Conservation (phyloP, 2,329 filamentous ascomycete species). For the Westerdykella aurantiaca region DNA sequence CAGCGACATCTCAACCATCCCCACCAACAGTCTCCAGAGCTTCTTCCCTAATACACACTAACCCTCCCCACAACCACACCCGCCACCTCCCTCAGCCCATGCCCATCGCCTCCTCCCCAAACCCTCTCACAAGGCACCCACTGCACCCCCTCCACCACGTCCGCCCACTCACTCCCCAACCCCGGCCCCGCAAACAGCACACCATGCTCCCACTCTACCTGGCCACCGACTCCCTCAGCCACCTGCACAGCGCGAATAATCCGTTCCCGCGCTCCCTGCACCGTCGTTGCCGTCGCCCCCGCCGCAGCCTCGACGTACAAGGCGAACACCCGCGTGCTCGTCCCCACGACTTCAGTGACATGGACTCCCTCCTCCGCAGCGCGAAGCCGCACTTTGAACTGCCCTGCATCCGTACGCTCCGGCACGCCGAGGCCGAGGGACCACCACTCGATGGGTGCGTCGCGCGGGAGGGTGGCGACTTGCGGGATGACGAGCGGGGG, state of each 20-base stretch:
- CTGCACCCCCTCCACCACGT: conserved; percentile 13
- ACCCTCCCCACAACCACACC: conserved; percentile 23
- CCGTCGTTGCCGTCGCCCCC: conserved; percentile 11
- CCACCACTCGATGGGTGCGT: conserved; percentile 78
- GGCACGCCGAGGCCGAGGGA: conserved; percentile 53
- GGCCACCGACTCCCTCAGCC: conserved; percentile 1
- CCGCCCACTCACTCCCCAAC: conserved; percentile 4
- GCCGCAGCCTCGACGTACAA: background rate
- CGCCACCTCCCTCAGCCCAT: conserved; percentile 16
- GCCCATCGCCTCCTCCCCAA: conserved; percentile 13
- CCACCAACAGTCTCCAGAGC: conserved; percentile 16
- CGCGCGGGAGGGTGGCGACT: conserved; percentile 69
- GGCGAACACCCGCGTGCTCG: conserved; percentile 8
- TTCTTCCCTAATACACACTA: too few relatives aligned
- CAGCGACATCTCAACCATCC: too few relatives aligned
- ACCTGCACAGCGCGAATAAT: background rate
- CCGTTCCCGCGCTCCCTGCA: too few relatives aligned
- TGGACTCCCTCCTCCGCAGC: background rate
- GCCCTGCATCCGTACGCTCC: background rate
- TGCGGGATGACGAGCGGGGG: conserved; percentile 71
- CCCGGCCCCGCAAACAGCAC: conserved; percentile 19
- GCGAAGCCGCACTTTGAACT: background rate
- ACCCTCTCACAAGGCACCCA: conserved; percentile 30
- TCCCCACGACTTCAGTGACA: background rate
- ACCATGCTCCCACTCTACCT: conserved; percentile 11